Evolutionary conservation across 352 stramenopile species (phyloP), one percentile per base, ranked within the genome.

Genomic region (Plasmopara halstedii): DNA sequence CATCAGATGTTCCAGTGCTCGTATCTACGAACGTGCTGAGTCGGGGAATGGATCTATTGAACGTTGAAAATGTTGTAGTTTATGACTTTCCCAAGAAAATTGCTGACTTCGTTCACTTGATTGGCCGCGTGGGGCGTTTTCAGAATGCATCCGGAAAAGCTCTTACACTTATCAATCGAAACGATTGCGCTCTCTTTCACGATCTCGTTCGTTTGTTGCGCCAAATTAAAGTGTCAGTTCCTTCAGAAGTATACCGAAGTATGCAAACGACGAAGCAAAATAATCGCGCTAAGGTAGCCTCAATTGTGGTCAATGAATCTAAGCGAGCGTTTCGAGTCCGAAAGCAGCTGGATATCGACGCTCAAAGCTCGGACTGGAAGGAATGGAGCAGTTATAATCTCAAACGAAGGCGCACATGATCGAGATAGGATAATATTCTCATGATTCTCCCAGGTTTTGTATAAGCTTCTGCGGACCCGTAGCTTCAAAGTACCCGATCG

Each of bases 11-110:
- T 2, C 56, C 51, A 2, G 60, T 88, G 20, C 54, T 88, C 5
- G 73, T 90, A 5, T 74, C 76, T 0, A 90, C 79, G 5, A 84
- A 74, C 39, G 61, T 88, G 20, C 44, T 90, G n/a, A 75, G 76
- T 13, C 79, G 79, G 22, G 79, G 79, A 17, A 85, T 88, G 51
- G 64, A 90, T 40, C 26, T 88, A 11, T 42, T 87, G 6, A 61
- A 72, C 3, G 72, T 88, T 14, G 56, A 83, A 26, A 74, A 76
- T 17, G 72, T 90, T 9, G 74, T 88, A 7, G 55, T 90, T 2
- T 90, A 87, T 53, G 79, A 90, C 37, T 70, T 84, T 9, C 79
- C 79, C 5, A 62, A 62, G 19, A 73, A 59, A 23, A 38, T 79
- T n/a, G 27, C 39, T 10, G 73, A 88, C 20, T 90, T 79, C 38